Conservation (phyloP, 2,329 filamentous ascomycete species). For the Scytalidium sp. region DNA sequence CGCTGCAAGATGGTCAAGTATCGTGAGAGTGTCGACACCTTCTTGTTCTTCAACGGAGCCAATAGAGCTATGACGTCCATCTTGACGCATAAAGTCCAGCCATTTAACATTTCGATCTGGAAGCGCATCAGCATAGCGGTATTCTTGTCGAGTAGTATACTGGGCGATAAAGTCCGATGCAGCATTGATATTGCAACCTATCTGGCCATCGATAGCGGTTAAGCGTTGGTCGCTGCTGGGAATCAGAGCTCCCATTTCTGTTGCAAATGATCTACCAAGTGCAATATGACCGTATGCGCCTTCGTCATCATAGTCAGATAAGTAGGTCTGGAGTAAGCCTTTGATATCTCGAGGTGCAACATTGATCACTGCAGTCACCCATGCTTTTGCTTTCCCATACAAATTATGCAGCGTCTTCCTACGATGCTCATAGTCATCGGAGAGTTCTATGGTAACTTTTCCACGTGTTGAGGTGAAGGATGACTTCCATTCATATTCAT, state of each 20-base stretch:
- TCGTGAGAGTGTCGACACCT: slow-evolving; percentile 56
- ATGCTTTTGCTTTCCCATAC: slow-evolving; percentile 71
- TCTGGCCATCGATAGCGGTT: slow-evolving; percentile 73
- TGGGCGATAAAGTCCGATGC: slow-evolving; percentile 96
- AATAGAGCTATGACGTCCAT: slow-evolving; percentile 38
- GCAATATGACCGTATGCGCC: slow-evolving; percentile 89
- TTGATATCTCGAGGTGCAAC: slow-evolving; percentile 92
- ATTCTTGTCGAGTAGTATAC: slow-evolving; percentile 95
- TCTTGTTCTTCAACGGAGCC: slow-evolving; percentile 48
- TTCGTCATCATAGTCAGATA: slow-evolving; percentile 92
- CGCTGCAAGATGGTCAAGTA: slow-evolving; percentile 70
- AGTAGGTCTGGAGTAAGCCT: slow-evolving; percentile 89
- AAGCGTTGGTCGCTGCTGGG: slow-evolving; percentile 84
- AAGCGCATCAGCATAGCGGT: slow-evolving; percentile 78
- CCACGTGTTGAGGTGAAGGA: slow-evolving; percentile 75
- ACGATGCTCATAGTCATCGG: slow-evolving; percentile 85
- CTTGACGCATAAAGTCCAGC: slow-evolving; percentile 56
- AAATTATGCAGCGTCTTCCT: slow-evolving; percentile 75
- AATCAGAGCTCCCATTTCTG: slow-evolving; percentile 87
- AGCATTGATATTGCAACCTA: slow-evolving; percentile 77
- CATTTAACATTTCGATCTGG: slow-evolving; percentile 67
- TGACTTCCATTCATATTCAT: slow-evolving; percentile 85
- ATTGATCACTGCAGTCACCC: slow-evolving; percentile 78
- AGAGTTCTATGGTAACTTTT: slow-evolving; percentile 82
- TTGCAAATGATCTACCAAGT: slow-evolving; percentile 86